A percentile compares a stretch with the other conserved stretches of the same genome.
Conservation (phyloP, 2,329 filamentous ascomycete genomes). For the Aschersonia sp. region DNA sequence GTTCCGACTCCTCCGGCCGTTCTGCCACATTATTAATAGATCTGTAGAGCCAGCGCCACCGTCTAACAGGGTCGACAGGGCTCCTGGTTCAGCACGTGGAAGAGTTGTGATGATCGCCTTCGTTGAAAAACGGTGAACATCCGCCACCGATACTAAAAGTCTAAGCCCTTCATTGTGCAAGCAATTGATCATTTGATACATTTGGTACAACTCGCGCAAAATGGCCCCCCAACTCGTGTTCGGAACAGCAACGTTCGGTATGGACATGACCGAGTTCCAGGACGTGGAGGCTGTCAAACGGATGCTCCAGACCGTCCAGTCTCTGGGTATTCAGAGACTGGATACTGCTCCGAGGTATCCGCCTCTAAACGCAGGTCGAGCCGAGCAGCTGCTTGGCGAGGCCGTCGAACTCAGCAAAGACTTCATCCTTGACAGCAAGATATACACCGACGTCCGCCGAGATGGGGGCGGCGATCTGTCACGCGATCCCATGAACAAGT, state of each 20-base stretch:
- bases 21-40: too few species aligned
- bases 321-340: neutral
- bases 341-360: constrained; percentile 1
- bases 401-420: neutral
- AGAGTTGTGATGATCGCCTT: too few species aligned
- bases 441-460: neutral
- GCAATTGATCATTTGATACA: too few species aligned
- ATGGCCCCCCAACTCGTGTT: neutral
- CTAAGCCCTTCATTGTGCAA: too few species aligned
- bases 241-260: neutral
- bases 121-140: too few species aligned
- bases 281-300: neutral
- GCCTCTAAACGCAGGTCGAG: neutral
- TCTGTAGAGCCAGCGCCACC: too few species aligned
- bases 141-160: too few species aligned
- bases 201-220: neutral
- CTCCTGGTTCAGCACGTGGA: too few species aligned
- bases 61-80: too few species aligned
- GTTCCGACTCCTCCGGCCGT: too few species aligned
- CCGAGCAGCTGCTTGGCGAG: neutral
- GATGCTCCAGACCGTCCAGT: neutral
- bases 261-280: neutral
- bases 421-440: neutral
- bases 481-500: neutral
- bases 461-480: neutral